phyloP scores from a whole-genome alignment of 164 flowering plant species.

The Litsea cubeba region DNA sequence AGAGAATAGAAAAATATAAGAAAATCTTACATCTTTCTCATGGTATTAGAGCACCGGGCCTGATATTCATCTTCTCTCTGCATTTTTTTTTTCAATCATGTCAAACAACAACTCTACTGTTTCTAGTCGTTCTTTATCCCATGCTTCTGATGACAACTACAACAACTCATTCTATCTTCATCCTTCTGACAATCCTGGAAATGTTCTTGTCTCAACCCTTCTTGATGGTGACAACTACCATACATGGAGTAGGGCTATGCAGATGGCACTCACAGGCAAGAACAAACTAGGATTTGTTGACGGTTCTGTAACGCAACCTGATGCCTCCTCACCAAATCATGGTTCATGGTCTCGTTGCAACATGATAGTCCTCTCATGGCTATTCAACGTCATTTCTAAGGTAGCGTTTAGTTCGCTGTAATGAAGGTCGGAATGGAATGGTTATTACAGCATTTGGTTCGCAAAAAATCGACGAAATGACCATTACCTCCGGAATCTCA shows the following conservation, averaged over 20 bases:
- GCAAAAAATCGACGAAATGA: too few species aligned
- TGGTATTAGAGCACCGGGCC: background rate
- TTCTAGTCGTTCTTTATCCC: background rate
- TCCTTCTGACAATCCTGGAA: background rate
- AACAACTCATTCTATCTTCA: conserved; percentile 1
- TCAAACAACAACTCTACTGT: background rate
- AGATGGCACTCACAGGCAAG: conserved; percentile 2
- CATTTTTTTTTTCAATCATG: background rate
- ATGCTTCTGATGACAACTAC: background rate
- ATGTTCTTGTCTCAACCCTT: background rate
- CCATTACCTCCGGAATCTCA: too few species aligned
- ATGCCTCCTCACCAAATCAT: background rate
- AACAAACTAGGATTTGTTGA: conserved; percentile 9
- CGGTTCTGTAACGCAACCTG: background rate
- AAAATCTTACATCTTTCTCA: background rate
- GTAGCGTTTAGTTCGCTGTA: too few species aligned
- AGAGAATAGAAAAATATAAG: too few species aligned
- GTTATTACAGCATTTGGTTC: too few species aligned
- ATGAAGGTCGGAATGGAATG: too few species aligned
- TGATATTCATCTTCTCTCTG: background rate
- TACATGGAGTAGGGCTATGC: background rate
- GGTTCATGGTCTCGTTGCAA: background rate
- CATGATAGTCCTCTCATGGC: conserved; percentile 6
- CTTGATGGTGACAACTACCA: background rate
- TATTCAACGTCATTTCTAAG: background rate